phyloP scores from a whole-genome alignment of 2,329 filamentous ascomycete genomes.

The Harringtonia lauricola region DNA sequence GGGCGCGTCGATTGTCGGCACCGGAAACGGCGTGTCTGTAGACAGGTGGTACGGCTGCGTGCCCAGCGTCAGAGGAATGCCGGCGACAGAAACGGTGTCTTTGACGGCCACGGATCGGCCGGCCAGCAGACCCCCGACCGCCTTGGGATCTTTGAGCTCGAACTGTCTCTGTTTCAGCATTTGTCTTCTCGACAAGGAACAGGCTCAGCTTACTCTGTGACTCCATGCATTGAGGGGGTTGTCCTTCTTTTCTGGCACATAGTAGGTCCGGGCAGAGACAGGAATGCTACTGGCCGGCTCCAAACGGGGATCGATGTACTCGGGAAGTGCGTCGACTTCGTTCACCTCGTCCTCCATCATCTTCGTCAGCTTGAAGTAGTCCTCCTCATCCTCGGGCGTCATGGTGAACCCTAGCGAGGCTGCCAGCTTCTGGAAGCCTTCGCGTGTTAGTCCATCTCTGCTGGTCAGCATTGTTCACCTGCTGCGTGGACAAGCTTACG shows the following conservation, averaged over 20 bases:
- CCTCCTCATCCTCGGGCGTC: slow-evolving; percentile 15
- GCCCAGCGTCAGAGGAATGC: slow-evolving; percentile 43
- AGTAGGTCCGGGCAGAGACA: slow-evolving; percentile 11
- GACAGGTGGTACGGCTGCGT: slow-evolving; percentile 31
- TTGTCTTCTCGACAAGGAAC: not conserved
- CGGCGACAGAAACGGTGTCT: slow-evolving; percentile 63
- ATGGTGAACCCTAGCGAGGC: slow-evolving; percentile 9
- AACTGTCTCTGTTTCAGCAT: slow-evolving; percentile 9
- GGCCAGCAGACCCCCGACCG: slow-evolving; percentile 43
- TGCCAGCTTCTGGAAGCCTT: slow-evolving; percentile 7
- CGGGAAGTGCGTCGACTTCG: slow-evolving; percentile 14
- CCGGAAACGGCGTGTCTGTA: slow-evolving; percentile 44
- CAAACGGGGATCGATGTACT: slow-evolving; percentile 17
- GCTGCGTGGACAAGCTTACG: too few relatives aligned
- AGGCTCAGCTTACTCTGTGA: slow-evolving; percentile 11
- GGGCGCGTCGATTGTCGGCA: slow-evolving; percentile 46
- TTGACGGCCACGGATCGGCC: slow-evolving; percentile 65
- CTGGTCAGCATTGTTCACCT: not conserved
- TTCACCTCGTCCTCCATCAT: slow-evolving; percentile 17
- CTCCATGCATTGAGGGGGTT: slow-evolving; percentile 25
- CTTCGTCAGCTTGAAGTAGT: slow-evolving; percentile 17
- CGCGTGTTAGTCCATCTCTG: slow-evolving; percentile 6
- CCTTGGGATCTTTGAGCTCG: slow-evolving; percentile 12
- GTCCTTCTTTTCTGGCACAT: slow-evolving; percentile 12
- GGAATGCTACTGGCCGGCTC: slow-evolving; percentile 8